Evolutionary conservation across 2,329 filamentous ascomycete species (phyloP).

Genomic region (Calycina herbarum): DNA sequence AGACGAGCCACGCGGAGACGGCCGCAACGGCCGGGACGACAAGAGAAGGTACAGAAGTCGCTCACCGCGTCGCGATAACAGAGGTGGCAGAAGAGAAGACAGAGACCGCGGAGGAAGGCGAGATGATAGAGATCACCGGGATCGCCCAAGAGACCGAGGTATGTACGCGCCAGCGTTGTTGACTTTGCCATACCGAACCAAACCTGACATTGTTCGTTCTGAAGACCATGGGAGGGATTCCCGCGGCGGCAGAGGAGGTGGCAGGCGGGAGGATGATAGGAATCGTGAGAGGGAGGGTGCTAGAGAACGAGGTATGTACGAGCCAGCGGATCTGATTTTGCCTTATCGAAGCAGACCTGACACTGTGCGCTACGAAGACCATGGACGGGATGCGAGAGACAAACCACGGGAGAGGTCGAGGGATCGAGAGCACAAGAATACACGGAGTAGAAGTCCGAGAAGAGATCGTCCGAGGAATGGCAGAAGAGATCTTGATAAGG

Average conservation of each 20-base stretch:
- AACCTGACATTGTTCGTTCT: conserved; percentile 19
- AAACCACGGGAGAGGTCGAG: conserved; percentile 23
- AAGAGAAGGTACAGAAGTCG: conserved; percentile 38
- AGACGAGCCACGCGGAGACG: conserved; percentile 37
- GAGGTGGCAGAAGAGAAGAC: conserved; percentile 19
- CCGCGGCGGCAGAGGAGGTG: conserved; percentile 17
- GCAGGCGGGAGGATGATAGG: conserved; percentile 20
- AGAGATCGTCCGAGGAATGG: conserved; percentile 18
- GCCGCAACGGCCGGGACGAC: conserved; percentile 38
- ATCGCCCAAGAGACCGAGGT: conserved; percentile 21
- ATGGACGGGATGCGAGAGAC: conserved; percentile 25
- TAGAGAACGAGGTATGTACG: conserved; percentile 24
- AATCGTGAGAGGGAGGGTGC: conserved; percentile 17
- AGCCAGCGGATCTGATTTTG: conserved; percentile 6
- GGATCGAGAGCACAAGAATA: conserved; percentile 3
- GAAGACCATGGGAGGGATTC: conserved; percentile 27
- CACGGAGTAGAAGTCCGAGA: conserved; percentile 21
- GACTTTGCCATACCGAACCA: conserved; percentile 2
- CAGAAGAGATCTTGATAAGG: conserved; percentile 21
- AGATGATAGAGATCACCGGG: conserved; percentile 15
- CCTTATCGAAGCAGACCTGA: conserved; percentile 15
- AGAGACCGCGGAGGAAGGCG: conserved; percentile 18
- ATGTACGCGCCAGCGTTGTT: conserved; percentile 10
- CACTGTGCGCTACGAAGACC: conserved; percentile 25
- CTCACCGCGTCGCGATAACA: conserved; percentile 34